Conservation (phyloP, 2,329 filamentous ascomycete genomes). For the Fusarium verrucosum region DNA sequence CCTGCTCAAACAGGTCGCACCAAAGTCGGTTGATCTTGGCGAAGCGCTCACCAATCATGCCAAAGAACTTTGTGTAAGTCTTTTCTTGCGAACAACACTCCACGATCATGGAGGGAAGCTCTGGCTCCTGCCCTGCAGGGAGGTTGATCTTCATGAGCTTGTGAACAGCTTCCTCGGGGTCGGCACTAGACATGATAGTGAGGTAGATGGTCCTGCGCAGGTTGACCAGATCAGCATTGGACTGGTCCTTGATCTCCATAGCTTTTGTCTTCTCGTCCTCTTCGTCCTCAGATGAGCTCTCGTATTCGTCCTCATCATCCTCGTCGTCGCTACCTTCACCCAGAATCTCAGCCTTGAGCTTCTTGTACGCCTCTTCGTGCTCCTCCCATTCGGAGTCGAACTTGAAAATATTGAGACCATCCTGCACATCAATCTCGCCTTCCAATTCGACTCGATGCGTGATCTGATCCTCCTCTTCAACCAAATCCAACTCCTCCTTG, state of each 20-base stretch:
- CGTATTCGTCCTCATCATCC: constrained; percentile 68
- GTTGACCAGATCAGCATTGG: constrained; percentile 94
- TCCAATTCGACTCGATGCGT: constrained; percentile 87
- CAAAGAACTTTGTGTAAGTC: constrained; percentile 98
- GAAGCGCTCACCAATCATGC: constrained; percentile 91
- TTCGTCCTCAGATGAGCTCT: constrained; percentile 75
- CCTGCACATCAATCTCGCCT: constrained; percentile 84
- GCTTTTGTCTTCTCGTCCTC: constrained; percentile 82
- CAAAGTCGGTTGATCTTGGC: constrained; percentile 95
- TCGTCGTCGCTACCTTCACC: constrained; percentile 91
- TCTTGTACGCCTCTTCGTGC: constrained; percentile 89
- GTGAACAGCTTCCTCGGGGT: constrained; percentile 96
- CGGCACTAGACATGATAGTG: constrained; percentile 95
- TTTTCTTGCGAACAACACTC: constrained; percentile 97
- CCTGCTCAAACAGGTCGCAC: constrained; percentile 90
- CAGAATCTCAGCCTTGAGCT: constrained; percentile 90
- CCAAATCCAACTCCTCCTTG: constrained; percentile 91
- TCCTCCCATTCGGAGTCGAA: constrained; percentile 89
- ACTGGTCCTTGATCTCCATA: constrained; percentile 97
- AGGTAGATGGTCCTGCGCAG: constrained; percentile 94
- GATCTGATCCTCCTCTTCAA: constrained; percentile 98
- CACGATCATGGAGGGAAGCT: constrained; percentile 95
- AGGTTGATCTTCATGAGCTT: constrained; percentile 96
- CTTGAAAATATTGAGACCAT: constrained; percentile 94
- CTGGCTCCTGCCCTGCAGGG: constrained; percentile 84